A percentile compares a stretch with the other conserved stretches of the same genome.
Evolutionary conservation across 1,284 basidiomycete genomes (phyloP).

Genomic region (Cryptococcus jaspeensis): DNA sequence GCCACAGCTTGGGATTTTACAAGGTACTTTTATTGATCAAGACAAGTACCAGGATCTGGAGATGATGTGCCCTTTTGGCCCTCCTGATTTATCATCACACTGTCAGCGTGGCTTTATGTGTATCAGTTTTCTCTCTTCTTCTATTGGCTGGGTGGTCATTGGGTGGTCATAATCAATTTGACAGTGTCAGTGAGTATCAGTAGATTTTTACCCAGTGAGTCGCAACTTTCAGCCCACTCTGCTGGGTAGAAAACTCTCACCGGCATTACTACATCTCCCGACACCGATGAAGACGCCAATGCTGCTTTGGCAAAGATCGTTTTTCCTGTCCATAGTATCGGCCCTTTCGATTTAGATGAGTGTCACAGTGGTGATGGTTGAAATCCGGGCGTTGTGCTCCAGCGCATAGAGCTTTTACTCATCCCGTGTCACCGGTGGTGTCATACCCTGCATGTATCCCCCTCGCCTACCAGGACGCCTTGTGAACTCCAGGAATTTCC

Average conservation of each 20-base stretch:
- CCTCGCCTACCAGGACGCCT: slow-evolving; percentile 75
- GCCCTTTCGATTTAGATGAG: slow-evolving; percentile 36
- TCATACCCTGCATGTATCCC: background rate
- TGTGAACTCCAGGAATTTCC: slow-evolving; percentile 79
- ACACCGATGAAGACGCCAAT: slow-evolving; percentile 30
- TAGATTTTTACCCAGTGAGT: slow-evolving; percentile 19
- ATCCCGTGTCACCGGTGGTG: no score
- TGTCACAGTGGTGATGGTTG: slow-evolving; percentile 30
- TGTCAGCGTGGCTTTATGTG: no score
- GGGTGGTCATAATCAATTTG: no score
- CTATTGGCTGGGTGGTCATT: no score
- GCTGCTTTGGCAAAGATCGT: slow-evolving; percentile 40
- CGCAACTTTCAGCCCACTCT: background rate
- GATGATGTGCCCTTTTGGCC: slow-evolving; percentile 42
- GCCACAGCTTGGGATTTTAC: no score
- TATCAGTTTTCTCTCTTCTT: slow-evolving; percentile 20
- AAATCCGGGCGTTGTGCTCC: slow-evolving; percentile 19
- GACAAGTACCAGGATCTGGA: no score
- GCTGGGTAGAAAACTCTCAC: background rate
- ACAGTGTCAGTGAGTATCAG: background rate
- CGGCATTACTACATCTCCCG: slow-evolving; percentile 22
- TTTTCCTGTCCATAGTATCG: slow-evolving; percentile 33
- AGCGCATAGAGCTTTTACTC: no score
- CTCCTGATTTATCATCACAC: slow-evolving; percentile 46
- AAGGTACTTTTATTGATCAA: no score